These are phyloP conservation scores for Epichloe elymi DNA, from an alignment of 2,329 filamentous ascomycete genomes.

Conservation along the genomic window DNA sequence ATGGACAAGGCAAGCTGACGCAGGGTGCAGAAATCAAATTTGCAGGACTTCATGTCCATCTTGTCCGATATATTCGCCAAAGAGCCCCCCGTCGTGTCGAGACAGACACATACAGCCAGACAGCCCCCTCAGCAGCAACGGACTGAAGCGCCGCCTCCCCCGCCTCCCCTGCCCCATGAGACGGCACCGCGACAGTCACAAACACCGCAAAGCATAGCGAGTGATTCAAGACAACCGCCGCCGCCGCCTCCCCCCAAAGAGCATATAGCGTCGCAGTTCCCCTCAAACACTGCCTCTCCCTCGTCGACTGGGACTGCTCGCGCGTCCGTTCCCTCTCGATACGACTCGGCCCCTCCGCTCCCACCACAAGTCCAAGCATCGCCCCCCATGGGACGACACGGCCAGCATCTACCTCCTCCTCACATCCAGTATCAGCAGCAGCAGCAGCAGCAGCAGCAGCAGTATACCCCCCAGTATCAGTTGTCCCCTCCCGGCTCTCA, in stretches of 20 bases:
- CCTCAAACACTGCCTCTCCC: slow-evolving; percentile 13
- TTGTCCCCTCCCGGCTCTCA: not conserved
- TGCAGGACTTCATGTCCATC: slow-evolving; percentile 71
- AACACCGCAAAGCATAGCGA: slow-evolving; percentile 16
- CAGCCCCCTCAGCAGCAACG: slow-evolving; percentile 19
- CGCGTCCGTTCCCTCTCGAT: slow-evolving; percentile 23
- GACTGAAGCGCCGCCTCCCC: slow-evolving; percentile 45
- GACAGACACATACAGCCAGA: slow-evolving; percentile 34
- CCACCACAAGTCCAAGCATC: slow-evolving; percentile 20
- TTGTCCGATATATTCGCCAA: slow-evolving; percentile 82
- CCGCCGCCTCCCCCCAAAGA: slow-evolving; percentile 41
- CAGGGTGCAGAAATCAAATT: slow-evolving; percentile 54
- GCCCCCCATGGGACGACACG: not conserved
- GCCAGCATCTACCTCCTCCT: slow-evolving; percentile 9
- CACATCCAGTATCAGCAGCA: not conserved
- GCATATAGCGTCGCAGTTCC: slow-evolving; percentile 14
- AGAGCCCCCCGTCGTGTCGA: slow-evolving; percentile 80
- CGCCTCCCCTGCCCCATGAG: slow-evolving; percentile 61
- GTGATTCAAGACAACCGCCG: slow-evolving; percentile 29
- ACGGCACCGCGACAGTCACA: slow-evolving; percentile 32
- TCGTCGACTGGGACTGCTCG: slow-evolving; percentile 9
- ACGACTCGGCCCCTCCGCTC: slow-evolving; percentile 34
- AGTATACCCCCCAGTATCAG: not conserved
- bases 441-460: slow-evolving; percentile 4
- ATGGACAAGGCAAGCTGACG: not conserved